Evolutionary conservation across 2,329 filamentous ascomycete species (phyloP).

Genomic region (Zasmidium citrigriseum): DNA sequence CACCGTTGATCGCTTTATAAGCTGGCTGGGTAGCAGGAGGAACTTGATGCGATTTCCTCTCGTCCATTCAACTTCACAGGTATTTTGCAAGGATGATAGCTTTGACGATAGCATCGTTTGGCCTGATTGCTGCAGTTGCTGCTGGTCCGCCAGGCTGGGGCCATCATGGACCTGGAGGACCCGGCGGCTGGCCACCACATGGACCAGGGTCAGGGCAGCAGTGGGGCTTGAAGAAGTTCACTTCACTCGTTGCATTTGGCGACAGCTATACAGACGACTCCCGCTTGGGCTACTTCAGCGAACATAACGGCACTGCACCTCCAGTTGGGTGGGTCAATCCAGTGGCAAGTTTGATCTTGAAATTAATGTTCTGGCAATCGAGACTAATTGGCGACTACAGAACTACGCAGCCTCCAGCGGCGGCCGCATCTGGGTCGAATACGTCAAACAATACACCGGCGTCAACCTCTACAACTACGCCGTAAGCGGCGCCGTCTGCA

Average conservation of each 20-base stretch:
- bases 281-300: conserved; percentile 63
- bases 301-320: conserved; percentile 60
- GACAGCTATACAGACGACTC: conserved; percentile 67
- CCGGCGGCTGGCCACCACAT: conserved; percentile 1
- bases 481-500: conserved; percentile 71
- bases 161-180: neutral
- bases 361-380: too few relatives aligned
- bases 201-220: neutral
- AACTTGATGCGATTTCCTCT: neutral
- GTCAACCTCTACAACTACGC: conserved; percentile 58
- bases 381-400: too few relatives aligned
- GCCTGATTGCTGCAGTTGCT: neutral
- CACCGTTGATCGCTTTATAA: neutral
- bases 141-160: neutral
- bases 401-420: conserved; percentile 59
- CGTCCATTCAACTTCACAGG: neutral
- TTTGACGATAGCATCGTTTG: neutral
- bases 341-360: conserved; percentile 45
- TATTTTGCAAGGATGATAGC: neutral
- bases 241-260: conserved; percentile 69
- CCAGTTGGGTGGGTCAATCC: conserved; percentile 61
- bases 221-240: conserved; percentile 53
- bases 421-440: conserved; percentile 69
- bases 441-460: conserved; percentile 61
- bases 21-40: neutral